Conservation (phyloP, 805 yeast genomes). For the Groenewaldozyma salmanticensis region DNA sequence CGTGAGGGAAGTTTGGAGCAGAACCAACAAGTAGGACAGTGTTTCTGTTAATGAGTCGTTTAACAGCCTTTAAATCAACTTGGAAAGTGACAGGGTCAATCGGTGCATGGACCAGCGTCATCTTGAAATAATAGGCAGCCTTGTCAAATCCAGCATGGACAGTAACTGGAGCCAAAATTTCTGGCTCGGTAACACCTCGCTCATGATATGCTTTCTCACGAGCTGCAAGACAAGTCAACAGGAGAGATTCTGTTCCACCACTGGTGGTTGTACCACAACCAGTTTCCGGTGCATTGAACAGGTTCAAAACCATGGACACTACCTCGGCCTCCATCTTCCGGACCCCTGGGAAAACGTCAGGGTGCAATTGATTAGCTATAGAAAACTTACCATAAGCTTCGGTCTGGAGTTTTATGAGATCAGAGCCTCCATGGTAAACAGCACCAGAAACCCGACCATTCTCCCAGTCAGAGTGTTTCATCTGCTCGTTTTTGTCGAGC, state of each 20-base stretch:
- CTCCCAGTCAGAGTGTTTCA: constrained; percentile 73
- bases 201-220: constrained; percentile 52
- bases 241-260: constrained; percentile 92
- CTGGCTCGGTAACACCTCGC: constrained; percentile 60
- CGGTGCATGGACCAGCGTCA: constrained; percentile 73
- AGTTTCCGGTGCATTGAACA: constrained; percentile 71
- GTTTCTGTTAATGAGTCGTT: constrained; percentile 58
- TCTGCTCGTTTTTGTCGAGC: constrained; percentile 32
- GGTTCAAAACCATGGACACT: constrained; percentile 74
- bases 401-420: constrained; percentile 62
- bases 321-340: constrained; percentile 95
- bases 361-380: constrained; percentile 91
- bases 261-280: constrained; percentile 79
- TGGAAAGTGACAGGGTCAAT: constrained; percentile 56
- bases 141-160: constrained; percentile 94
- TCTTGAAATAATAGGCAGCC: constrained; percentile 84
- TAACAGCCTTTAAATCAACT: constrained; percentile 56
- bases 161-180: constrained; percentile 80
- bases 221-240: constrained; percentile 82
- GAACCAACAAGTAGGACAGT: constrained; percentile 85
- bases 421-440: constrained; percentile 91
- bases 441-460: constrained; percentile 88
- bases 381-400: constrained; percentile 66
- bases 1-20: constrained; percentile 96
- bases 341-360: constrained; percentile 94